Base-by-base conservation (phyloP, 2,329 filamentous ascomycete species). In the Penicillium corylophilum region DNA sequence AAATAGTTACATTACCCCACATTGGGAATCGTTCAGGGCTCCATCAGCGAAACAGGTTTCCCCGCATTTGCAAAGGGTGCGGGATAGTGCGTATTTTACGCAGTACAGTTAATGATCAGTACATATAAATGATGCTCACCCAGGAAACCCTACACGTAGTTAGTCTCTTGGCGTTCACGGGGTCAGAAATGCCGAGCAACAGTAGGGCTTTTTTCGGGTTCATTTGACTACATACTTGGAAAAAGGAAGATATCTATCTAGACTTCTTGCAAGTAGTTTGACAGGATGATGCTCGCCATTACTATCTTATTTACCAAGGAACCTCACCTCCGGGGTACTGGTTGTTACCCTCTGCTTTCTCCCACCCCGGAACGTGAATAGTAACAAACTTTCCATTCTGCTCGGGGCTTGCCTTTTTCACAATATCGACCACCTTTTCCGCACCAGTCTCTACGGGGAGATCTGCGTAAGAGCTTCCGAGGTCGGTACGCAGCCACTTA, bases 361-460 rank as follows among this genome's bases (percentile, higher is more conserved):
- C 67, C 66, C 69, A 74, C 1, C 72, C 73, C 0, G 67, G 59
- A 5, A 75, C 67, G 49, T 64, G 61, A 20, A 77, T 71, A 40
- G 75, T 74, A 13, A 71, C 23, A 39, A 82, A 85, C 55, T 75
- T 82, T 12, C 78, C 78, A 55, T 70, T 76, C 26, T 72, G 69
- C 46, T 71, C 66, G 3, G 71, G 67, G 0, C 66, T 73, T 8
- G 69, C 59, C 22, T 47, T 63, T 15, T 76, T 57, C 1, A 86
- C 66, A 53, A 83, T 81, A 1, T 71, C 67, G 33, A 73, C 56
- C 4, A 73, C 64, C 1, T 67, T 69, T 6, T 69, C 63, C 0
- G 71, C 71, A 5, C 77, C 75, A 1, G 65, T 60, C 18, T 73
- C 69, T 2, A 74, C 66, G 0, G 69, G 61, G 2, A 80, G 61